Conservation (phyloP, 2,329 filamentous ascomycete genomes). For the Paramyrothecium roridum region DNA sequence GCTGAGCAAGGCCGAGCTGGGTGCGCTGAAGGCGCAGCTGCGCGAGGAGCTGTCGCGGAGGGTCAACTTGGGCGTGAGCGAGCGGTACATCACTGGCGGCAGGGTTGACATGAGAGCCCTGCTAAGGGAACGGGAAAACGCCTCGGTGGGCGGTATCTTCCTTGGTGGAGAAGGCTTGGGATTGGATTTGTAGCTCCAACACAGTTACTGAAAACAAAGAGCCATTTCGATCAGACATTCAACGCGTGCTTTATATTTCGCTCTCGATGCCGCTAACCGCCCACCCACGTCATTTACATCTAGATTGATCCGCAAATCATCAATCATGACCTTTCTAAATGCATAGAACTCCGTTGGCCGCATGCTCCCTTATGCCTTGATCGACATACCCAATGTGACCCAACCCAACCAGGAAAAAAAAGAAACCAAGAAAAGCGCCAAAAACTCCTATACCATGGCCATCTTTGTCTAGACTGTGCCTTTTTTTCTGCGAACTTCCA, state of each 20-base stretch:
- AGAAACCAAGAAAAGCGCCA: neutral
- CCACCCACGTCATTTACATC: too few species aligned
- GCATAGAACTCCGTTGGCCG: too few species aligned
- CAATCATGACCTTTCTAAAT: constrained; percentile 7
- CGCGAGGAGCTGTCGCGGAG: constrained; percentile 66
- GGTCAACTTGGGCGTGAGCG: constrained; percentile 85
- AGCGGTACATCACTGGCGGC: constrained; percentile 79
- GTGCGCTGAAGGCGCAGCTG: constrained; percentile 67
- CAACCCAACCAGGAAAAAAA: neutral
- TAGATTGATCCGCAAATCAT: constrained; percentile 3
- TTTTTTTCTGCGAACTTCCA: constrained; percentile 19
- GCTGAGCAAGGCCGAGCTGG: constrained; percentile 72
- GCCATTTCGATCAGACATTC: too few species aligned
- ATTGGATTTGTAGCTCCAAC: constrained; percentile 17
- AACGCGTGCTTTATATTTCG: too few species aligned
- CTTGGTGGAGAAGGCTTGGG: constrained; percentile 37
- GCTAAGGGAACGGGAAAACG: constrained; percentile 55
- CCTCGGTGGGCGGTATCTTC: constrained; percentile 23
- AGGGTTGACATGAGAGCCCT: constrained; percentile 79
- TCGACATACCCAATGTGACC: too few species aligned
- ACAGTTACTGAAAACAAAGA: too few species aligned
- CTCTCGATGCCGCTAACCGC: too few species aligned
- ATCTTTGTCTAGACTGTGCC: neutral
- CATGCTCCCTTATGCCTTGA: too few species aligned
- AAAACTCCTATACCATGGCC: neutral